These are phyloP conservation scores for Populus hybrid DNA, from an alignment of 441 rosid genomes.

Conservation along the genomic window DNA sequence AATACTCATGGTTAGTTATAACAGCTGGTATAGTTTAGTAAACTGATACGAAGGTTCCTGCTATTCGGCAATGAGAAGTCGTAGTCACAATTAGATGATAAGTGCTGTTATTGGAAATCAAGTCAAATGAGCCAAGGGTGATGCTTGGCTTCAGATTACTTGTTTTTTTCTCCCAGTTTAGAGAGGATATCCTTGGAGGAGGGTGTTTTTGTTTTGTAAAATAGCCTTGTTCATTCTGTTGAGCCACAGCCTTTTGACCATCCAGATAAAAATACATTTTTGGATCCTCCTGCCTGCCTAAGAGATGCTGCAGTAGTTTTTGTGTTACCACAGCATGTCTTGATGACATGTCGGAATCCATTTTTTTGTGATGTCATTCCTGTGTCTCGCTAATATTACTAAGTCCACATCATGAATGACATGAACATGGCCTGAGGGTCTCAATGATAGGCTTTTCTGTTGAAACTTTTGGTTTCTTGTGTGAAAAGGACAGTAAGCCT, in stretches of 20 bases:
- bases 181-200: no score
- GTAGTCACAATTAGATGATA: not conserved
- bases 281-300: no score
- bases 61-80: not conserved
- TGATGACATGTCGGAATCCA: not conserved
- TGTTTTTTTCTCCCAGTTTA: no score
- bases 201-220: no score
- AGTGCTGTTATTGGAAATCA: not conserved
- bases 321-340: not conserved
- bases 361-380: not conserved
- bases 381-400: not conserved
- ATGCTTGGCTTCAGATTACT: not conserved
- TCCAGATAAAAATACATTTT: no score
- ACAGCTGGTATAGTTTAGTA: not conserved
- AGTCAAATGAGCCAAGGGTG: not conserved
- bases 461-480: not conserved
- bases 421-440: not conserved
- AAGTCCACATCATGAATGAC: not conserved
- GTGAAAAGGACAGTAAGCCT: not conserved
- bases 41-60: not conserved
- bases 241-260: no score
- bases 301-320: not conserved
- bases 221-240: no score
- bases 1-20: not conserved
- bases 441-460: not conserved